A percentile compares a stretch with the other conserved stretches of the same genome.
Evolutionary conservation across 1,284 basidiomycete genomes (phyloP).

Genomic region (Cryptococcus wingfieldii): DNA sequence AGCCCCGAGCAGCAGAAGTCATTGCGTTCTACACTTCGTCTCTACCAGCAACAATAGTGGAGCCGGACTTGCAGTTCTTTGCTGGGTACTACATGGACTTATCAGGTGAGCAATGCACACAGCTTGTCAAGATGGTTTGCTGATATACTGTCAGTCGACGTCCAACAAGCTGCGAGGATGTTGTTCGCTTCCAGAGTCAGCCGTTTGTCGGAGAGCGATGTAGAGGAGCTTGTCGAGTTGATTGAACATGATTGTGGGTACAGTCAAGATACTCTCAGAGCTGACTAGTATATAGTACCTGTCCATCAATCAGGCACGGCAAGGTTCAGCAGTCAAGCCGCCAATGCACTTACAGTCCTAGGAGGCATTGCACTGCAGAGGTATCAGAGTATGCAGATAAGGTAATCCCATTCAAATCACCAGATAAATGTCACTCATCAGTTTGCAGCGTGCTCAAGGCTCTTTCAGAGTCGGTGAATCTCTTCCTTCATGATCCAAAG

Average conservation of each 20-base stretch:
- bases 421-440: background rate
- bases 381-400: constrained; percentile 68
- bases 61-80: constrained; percentile 67
- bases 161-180: constrained; percentile 67
- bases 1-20: constrained; percentile 63
- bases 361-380: constrained; percentile 79
- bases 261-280: background rate
- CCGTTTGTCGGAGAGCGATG: constrained; percentile 63
- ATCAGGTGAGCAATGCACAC: constrained; percentile 55
- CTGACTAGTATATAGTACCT: constrained; percentile 58
- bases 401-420: constrained; percentile 50
- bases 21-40: constrained; percentile 72
- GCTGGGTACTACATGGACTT: constrained; percentile 70
- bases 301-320: constrained; percentile 58
- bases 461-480: constrained; percentile 72
- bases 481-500: constrained; percentile 69
- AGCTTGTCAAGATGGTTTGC: background rate
- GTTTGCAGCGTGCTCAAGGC: constrained; percentile 68
- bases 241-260: constrained; percentile 23
- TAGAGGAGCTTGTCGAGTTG: constrained; percentile 55
- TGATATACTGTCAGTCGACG: constrained; percentile 53
- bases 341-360: constrained; percentile 70
- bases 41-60: constrained; percentile 58
- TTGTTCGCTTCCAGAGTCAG: constrained; percentile 71
- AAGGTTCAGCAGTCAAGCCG: constrained; percentile 56